These are phyloP conservation scores for Amanita polypyramis DNA, from an alignment of 768 basidiomycete genomes.

Conservation along the genomic window DNA sequence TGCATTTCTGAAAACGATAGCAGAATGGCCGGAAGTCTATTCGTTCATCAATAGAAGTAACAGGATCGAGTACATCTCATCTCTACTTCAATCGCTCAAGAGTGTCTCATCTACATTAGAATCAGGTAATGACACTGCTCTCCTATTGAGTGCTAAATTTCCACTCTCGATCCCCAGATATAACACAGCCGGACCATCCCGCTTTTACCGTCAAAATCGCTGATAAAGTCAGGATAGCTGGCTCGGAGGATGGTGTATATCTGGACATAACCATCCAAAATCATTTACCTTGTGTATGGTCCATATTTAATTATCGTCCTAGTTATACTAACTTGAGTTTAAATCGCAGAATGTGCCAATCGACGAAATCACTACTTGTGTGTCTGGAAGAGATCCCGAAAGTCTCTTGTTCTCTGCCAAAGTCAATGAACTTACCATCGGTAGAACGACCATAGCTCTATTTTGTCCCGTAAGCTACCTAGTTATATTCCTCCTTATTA, in stretches of 20 bases:
- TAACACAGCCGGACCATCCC: conserved; percentile 61
- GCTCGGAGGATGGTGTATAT: conserved; percentile 56
- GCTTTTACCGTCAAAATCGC: conserved; percentile 44
- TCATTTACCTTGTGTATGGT: conserved; percentile 63
- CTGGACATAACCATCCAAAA: conserved; percentile 56
- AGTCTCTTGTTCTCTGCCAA: conserved; percentile 44
- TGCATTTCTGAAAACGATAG: conserved; percentile 63
- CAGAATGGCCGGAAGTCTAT: conserved; percentile 42
- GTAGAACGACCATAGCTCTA: conserved; percentile 44
- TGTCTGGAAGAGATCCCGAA: conserved; percentile 54
- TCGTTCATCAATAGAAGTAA: conserved; percentile 44
- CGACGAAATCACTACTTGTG: conserved; percentile 50
- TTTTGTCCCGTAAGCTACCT: conserved; percentile 58
- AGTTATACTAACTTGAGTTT: conserved; percentile 7
- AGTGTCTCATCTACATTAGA: conserved; percentile 41
- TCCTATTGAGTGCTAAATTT: background rate
- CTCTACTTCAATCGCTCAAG: conserved; percentile 39
- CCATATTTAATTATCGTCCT: conserved; percentile 1
- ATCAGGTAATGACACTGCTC: conserved; percentile 30
- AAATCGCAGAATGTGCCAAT: conserved; percentile 42
- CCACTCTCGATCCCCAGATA: conserved; percentile 25
- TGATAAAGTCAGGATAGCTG: conserved; percentile 36
- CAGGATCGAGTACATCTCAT: conserved; percentile 37
- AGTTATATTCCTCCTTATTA: background rate
- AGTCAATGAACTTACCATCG: conserved; percentile 37